A percentile compares a stretch with the other conserved stretches of the same genome.
phyloP scores from a whole-genome alignment of 371 early-diverging fungal genomes.

The Haplosporangium sp. region DNA sequence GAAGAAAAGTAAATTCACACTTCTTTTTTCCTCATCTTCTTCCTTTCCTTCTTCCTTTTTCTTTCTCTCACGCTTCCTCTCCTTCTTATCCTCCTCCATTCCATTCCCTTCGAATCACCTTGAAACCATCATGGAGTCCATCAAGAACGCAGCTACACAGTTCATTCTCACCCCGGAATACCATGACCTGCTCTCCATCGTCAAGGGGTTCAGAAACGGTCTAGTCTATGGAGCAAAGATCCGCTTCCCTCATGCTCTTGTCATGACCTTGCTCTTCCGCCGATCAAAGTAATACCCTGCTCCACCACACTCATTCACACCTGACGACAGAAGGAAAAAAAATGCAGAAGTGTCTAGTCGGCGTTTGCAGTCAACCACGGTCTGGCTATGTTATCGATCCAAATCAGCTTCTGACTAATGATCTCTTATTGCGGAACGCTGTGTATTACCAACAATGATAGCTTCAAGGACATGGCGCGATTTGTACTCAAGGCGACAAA shows the following conservation, averaged over 20 bases:
- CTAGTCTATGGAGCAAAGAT: constrained; percentile 97
- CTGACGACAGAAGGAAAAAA: neutral
- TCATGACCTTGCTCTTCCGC: constrained; percentile 97
- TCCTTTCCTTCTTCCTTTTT: neutral
- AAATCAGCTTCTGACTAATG: neutral
- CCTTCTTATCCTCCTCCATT: neutral
- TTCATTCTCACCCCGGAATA: constrained; percentile 76
- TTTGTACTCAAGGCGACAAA: constrained; percentile 90
- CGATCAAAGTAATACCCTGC: constrained; percentile 74
- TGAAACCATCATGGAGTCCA: constrained; percentile 35
- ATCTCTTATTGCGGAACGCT: neutral
- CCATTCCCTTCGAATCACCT: neutral
- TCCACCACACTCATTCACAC: neutral
- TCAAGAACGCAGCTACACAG: constrained; percentile 61
- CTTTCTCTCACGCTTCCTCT: neutral
- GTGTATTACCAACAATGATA: constrained; percentile 19
- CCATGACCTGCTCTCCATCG: constrained; percentile 85
- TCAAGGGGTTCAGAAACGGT: constrained; percentile 97
- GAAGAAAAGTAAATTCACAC: neutral
- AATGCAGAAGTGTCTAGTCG: neutral
- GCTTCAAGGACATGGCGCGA: constrained; percentile 75
- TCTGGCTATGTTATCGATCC: too few relatives aligned
- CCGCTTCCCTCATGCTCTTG: constrained; percentile 96
- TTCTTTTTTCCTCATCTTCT: neutral
- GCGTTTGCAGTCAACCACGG: too few relatives aligned